Base-by-base conservation (phyloP, 768 basidiomycete genomes). In the Mycena kentingensis region DNA sequence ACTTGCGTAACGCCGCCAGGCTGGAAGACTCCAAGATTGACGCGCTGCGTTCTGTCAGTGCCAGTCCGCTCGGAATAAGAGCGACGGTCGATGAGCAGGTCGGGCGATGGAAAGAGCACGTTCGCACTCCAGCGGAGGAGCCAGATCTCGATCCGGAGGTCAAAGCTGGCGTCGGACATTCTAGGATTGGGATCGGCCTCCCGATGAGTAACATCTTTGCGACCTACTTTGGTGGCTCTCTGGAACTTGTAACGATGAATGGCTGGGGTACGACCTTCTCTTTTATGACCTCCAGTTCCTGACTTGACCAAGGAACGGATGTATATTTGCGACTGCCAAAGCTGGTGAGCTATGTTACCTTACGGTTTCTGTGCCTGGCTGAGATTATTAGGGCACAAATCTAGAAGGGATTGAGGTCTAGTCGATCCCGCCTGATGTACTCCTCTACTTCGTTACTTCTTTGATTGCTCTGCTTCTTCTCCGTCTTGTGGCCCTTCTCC, bases 151-250 rank as follows among this genome's bases (percentile, higher is more conserved):
- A 74, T 55, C 73, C 73, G 22, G 78, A 80, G 49, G 68, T 70
- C 22, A 71, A 73, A 32, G 75, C 72, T 10, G 75, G 75, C 3
- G 73, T 78, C 31, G 77, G 75, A 26, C 87, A 86, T 66, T 79
- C 80, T 38, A 76, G 80, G 36, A 87, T 93, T 50, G 91, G 91
- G 2, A 85, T 93, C 38, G 91, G 91, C 5, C 70, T 93, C 18
- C 90, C 91, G 0, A 90, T 93, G 90, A 90, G 91, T 65, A 87
- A 90, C 62, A 92, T 93, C 29, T 93, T 84, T 67, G 84, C 91
- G 52, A 91, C 85, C 81, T 93, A 92, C 68, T 91, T 92, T 61
- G 89, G 90, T 19, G 91, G 91, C 6, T 86, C 85, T 2, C 67
- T 93, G 36, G 86, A 90, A 52, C 69, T 93, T 16, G 82, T 92